Evolutionary conservation across 106 monocot species (phyloP).

Genomic region (Ottelia alismoides): DNA sequence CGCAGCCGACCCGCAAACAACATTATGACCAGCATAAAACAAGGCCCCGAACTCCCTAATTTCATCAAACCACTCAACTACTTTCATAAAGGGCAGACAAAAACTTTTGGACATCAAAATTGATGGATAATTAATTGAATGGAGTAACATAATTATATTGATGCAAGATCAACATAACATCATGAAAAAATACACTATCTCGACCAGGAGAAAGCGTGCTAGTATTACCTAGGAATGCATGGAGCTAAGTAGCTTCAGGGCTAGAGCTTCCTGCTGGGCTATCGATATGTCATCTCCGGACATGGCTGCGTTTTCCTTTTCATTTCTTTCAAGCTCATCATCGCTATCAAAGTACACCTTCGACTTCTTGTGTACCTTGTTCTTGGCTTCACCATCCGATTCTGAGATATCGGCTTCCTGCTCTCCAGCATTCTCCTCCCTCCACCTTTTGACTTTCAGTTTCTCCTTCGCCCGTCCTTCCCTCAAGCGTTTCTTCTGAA

Average conservation of each 20-base stretch:
- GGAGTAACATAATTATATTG: no score
- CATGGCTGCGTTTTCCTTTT: conserved; percentile 3
- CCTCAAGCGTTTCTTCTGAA: conserved; percentile 37
- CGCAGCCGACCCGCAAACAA: no score
- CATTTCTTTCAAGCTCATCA: conserved; percentile 17
- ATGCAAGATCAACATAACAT: no score
- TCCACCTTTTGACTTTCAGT: conserved; percentile 46
- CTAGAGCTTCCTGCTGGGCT: conserved; percentile 60
- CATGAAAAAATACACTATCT: no score
- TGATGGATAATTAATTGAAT: no score
- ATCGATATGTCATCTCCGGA: conserved; percentile 23
- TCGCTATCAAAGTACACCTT: conserved; percentile 44
- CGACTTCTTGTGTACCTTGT: conserved; percentile 11
- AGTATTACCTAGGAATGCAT: conserved; percentile 41
- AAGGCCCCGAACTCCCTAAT: no score
- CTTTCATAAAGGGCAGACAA: no score
- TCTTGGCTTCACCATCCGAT: conserved; percentile 12
- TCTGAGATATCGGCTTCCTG: conserved; percentile 25
- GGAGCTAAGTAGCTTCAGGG: conserved; percentile 59
- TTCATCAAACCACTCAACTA: no score
- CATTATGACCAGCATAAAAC: no score
- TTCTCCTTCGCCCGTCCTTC: conserved; percentile 58
- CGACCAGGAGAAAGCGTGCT: no score
- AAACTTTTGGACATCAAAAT: no score
- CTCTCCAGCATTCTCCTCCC: conserved; percentile 27